Base-by-base conservation (phyloP, 2,329 filamentous ascomycete genomes). In the Ascochyta koolunga region DNA sequence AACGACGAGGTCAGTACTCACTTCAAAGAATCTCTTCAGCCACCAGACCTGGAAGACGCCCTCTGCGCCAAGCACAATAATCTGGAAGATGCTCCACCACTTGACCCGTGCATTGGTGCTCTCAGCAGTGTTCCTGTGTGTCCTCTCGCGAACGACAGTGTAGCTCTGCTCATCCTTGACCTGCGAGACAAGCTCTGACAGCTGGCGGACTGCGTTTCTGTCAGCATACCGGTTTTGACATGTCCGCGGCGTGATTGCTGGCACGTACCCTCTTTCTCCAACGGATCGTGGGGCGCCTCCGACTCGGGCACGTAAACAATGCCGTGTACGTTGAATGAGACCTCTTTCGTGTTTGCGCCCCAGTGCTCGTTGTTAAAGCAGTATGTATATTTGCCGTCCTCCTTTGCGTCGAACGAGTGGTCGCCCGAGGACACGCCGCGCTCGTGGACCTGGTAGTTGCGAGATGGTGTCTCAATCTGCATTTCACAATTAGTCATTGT, bases 361-460 rank as follows among this genome's bases (percentile, higher is more conserved):
- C 93, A 99, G 77, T 95, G 89, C 82, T 98, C 93, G 79, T 99
- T 99, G 79, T 95, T 96, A 81, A 99, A 99, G 86, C 95, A 99
- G 86, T 99, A 99, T 53, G 85, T 82, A 80, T 90, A 97, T 79
- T 90, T 92, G 62, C 95, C 95, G 76, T 99, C 93, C 72, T 87
- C 79, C 67, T 83, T 81, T 45, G 95, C 93, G 33, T 87, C 89
- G 79, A 99, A 98, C 54, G 90, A 90, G 80, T 96, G 91, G 78
- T 98, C 93, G 73, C 95, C 95, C 67, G 90, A 93, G 59, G 93
- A 93, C 55, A 95, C 85, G 56, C 86, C 83, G 76, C 89, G 89
- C 73, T 96, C 86, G 77, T 91, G 89, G 70, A 90, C 83, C 74
- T 95, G 87, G 79, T 91, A 89, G 71, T 85, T 83, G 71, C 86